Conservation (phyloP, 1,284 basidiomycete species). For the Earliella scabrosa region DNA sequence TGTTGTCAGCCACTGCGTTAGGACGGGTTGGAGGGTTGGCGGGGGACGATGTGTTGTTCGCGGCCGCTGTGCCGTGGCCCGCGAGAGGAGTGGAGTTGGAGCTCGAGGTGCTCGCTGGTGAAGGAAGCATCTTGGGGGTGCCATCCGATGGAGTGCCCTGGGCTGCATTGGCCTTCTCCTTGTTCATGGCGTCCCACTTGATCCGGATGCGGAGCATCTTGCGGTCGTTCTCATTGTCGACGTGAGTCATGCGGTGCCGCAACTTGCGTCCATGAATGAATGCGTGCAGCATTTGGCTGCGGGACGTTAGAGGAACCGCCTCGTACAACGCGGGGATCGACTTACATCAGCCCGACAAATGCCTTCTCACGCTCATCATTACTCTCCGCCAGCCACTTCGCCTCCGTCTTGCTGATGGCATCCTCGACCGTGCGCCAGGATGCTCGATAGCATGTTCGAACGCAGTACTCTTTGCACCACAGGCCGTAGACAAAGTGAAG, state of each 20-base stretch:
- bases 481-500: conserved; percentile 75
- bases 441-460: conserved; percentile 51
- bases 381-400: conserved; percentile 66
- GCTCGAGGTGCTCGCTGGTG: conserved; percentile 72
- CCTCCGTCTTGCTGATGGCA: conserved; percentile 68
- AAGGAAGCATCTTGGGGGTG: conserved; percentile 70
- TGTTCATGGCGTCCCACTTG: conserved; percentile 13
- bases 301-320: conserved; percentile 36
- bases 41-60: conserved; percentile 9
- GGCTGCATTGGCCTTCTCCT: conserved; percentile 10
- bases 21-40: not conserved
- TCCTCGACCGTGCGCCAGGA: conserved; percentile 68
- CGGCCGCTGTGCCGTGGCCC: conserved; percentile 25
- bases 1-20: conserved; percentile 5
- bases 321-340: conserved; percentile 28
- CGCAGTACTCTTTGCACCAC: conserved; percentile 68
- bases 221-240: conserved; percentile 45
- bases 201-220: conserved; percentile 18
- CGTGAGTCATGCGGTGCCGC: conserved; percentile 47
- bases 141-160: conserved; percentile 24
- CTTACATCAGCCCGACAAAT: conserved; percentile 78
- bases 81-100: conserved; percentile 75
- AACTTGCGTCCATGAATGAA: conserved; percentile 69
- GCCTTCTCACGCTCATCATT: conserved; percentile 73
- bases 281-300: conserved; percentile 73